Conservation (phyloP, 495 filamentous ascomycete genomes). For the Parachaetomium inaequale region DNA sequence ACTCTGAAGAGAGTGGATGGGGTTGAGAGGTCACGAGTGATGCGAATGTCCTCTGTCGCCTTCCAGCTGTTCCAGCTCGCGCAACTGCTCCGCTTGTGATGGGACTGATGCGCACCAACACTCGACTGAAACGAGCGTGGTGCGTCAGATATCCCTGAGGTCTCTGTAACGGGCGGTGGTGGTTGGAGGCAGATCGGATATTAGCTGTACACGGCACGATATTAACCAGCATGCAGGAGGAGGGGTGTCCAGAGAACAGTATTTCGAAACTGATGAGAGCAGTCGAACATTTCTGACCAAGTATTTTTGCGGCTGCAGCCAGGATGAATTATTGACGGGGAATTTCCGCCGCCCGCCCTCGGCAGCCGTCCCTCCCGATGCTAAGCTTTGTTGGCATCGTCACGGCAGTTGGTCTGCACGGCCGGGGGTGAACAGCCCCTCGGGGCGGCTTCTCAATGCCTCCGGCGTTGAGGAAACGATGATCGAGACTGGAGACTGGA, state of each 20-base stretch:
- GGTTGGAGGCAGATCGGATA: background rate
- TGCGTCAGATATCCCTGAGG: too few relatives aligned
- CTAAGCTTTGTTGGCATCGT: constrained; percentile 1
- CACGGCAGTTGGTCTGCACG: background rate
- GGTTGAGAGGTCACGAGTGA: background rate
- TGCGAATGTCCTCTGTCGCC: background rate
- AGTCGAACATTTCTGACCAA: background rate
- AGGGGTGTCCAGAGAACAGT: background rate
- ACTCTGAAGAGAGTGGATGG: too few relatives aligned
- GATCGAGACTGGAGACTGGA: background rate
- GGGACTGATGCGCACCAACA: background rate
- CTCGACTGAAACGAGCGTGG: background rate
- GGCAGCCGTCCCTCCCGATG: constrained; percentile 1
- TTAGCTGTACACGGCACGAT: background rate
- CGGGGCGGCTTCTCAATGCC: background rate
- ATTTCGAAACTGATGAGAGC: too few relatives aligned
- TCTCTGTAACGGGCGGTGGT: background rate
- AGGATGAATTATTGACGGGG: background rate
- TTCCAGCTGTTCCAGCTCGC: background rate
- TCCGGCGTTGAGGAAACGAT: background rate
- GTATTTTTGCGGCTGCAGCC: background rate
- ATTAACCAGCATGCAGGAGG: background rate
- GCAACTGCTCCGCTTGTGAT: background rate
- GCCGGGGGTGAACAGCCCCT: too few relatives aligned
- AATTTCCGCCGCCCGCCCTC: background rate